Conservation (phyloP, 306 rosid species). For the Parietaria judaica region DNA sequence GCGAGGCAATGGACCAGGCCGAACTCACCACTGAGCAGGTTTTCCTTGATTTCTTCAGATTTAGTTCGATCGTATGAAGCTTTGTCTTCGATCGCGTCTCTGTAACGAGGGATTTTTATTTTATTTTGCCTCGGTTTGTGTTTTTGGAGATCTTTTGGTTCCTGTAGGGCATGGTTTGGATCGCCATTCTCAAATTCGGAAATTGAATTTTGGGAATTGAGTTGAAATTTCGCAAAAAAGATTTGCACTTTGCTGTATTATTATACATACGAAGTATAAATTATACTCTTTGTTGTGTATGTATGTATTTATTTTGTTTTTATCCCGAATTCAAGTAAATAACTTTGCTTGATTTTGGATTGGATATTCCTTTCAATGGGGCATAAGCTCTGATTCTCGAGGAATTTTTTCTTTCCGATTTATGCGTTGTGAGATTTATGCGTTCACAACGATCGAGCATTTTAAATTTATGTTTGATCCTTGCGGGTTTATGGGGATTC, state of each 20-base stretch:
- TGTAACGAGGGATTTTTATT: neutral
- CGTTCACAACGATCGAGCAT: neutral
- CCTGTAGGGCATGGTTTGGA: no score
- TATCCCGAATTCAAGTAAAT: neutral
- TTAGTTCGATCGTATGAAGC: neutral
- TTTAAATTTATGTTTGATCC: neutral
- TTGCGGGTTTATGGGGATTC: neutral
- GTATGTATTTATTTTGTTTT: neutral
- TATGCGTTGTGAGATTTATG: no score
- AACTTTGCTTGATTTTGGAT: no score
- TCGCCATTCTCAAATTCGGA: no score
- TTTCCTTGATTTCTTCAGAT: constrained; percentile 10
- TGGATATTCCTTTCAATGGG: no score
- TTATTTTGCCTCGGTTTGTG: neutral
- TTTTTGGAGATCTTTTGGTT: no score
- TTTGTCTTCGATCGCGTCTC: neutral
- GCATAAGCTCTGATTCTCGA: neutral
- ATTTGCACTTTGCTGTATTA: neutral
- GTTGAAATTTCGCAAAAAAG: no score
- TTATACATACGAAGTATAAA: no score
- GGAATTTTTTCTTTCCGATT: neutral
- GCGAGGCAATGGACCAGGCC: constrained; percentile 53
- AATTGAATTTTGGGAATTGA: no score
- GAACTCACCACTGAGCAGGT: constrained; percentile 87
- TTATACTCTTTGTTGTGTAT: no score